A percentile compares a stretch with the other conserved stretches of the same genome.
These are phyloP conservation scores for Alternaria triticina DNA, from an alignment of 2,329 filamentous ascomycete species.

Conservation along the genomic window DNA sequence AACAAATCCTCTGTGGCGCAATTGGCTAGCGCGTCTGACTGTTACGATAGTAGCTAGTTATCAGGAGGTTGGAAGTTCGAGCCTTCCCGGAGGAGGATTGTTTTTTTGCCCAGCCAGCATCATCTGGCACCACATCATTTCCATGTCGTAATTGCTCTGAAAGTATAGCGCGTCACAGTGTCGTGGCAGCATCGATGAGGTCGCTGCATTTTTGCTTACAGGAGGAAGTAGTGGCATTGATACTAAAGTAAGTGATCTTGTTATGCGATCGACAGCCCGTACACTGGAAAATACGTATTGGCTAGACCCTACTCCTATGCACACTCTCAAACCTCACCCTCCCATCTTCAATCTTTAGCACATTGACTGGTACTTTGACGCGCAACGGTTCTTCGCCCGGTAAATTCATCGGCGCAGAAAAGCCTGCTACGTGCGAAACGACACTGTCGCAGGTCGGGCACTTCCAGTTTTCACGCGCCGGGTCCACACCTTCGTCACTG, in stretches of 20 bases:
- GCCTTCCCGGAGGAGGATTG: constrained; percentile 30
- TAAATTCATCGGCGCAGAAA: neutral
- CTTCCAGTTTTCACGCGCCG: neutral
- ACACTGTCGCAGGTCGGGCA: neutral
- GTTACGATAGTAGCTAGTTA: constrained; percentile 53
- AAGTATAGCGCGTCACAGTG: neutral
- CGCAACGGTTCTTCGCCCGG: neutral
- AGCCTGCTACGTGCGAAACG: neutral
- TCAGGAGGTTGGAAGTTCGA: constrained; percentile 35
- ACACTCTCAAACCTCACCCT: neutral
- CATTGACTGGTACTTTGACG: neutral
- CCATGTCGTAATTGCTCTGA: no score
- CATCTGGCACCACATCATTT: no score
- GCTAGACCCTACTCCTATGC: neutral
- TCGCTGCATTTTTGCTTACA: neutral
- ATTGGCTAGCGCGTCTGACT: constrained; percentile 67
- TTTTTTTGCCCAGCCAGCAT: neutral
- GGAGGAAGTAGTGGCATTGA: neutral
- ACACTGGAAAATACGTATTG: no score
- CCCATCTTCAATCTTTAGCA: neutral
- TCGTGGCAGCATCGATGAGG: neutral
- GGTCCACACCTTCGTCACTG: neutral
- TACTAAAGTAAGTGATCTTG: neutral
- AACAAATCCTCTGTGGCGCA: constrained; percentile 46
- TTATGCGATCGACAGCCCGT: neutral